These are phyloP conservation scores for Yarrowia yakushimensis DNA, from an alignment of 805 yeast genomes.

Conservation along the genomic window DNA sequence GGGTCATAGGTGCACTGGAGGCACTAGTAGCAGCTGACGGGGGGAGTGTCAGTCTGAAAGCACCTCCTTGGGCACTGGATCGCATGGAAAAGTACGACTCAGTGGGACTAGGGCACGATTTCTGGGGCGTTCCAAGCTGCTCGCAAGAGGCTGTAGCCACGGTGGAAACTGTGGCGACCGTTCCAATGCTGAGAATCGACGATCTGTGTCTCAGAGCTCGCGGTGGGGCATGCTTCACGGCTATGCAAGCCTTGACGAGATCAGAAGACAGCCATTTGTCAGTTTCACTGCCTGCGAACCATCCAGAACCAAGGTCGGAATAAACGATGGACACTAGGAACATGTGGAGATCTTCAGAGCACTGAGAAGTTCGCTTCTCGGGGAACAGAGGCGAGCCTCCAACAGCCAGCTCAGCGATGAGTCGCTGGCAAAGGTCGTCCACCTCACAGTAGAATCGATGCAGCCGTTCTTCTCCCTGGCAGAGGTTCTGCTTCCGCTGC, in stretches of 20 bases:
- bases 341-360: constrained; percentile 31
- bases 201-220: constrained; percentile 6
- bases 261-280: constrained; percentile 12
- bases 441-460: constrained; percentile 39
- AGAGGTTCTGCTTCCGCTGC: constrained; percentile 37
- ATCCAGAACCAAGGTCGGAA: constrained; percentile 30
- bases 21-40: constrained; percentile 12
- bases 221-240: constrained; percentile 17
- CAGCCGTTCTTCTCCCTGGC: constrained; percentile 39
- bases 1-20: constrained; percentile 14
- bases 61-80: constrained; percentile 1
- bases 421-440: constrained; percentile 33
- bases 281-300: constrained; percentile 27
- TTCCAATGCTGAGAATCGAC: constrained; percentile 12
- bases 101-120: constrained; percentile 3
- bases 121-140: not conserved
- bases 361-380: constrained; percentile 18
- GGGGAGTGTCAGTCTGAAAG: constrained; percentile 7
- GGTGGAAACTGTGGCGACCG: not conserved
- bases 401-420: constrained; percentile 36
- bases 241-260: constrained; percentile 3
- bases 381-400: constrained; percentile 22
- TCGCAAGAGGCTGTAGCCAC: not conserved
- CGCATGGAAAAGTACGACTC: constrained; percentile 17
- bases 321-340: constrained; percentile 29